Evolutionary conservation across 208 protist genomes (phyloP).

Genomic region (Tritrichomonas musculus): DNA sequence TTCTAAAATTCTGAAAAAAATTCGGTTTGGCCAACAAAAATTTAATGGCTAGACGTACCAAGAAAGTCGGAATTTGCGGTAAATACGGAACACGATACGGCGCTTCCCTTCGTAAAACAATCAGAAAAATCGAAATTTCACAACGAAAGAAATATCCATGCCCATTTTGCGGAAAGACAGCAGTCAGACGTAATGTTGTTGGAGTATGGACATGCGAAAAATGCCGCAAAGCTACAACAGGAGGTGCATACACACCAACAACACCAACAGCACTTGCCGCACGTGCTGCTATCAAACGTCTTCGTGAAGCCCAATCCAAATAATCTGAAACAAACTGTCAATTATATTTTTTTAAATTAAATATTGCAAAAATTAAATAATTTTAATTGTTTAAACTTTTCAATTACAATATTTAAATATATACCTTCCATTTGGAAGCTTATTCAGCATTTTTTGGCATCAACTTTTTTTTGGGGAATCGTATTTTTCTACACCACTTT

Average conservation of each 20-base stretch:
- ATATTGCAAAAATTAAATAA: background rate
- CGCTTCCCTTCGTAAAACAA: slow-evolving; percentile 55
- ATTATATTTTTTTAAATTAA: background rate
- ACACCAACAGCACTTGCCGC: slow-evolving; percentile 37
- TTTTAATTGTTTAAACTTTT: background rate
- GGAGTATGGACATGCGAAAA: slow-evolving; percentile 65
- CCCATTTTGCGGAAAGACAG: slow-evolving; percentile 63
- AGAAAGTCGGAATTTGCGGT: slow-evolving; percentile 64
- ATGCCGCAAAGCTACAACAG: slow-evolving; percentile 49
- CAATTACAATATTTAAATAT: no score
- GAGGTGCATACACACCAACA: slow-evolving; percentile 53
- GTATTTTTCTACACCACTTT: no score
- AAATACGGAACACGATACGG: slow-evolving; percentile 66
- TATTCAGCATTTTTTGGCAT: no score
- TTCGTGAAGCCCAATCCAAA: slow-evolving; percentile 29
- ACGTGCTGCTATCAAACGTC: slow-evolving; percentile 33
- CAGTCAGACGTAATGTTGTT: slow-evolving; percentile 54
- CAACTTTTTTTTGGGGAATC: no score
- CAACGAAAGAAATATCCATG: slow-evolving; percentile 54
- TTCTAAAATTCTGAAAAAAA: no score
- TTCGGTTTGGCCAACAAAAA: no score
- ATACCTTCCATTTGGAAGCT: no score
- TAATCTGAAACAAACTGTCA: background rate
- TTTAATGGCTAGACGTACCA: slow-evolving; percentile 48
- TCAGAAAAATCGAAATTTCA: slow-evolving; percentile 57